Base-by-base conservation (phyloP, 495 filamentous ascomycete species). In the Glonium stellatum region DNA sequence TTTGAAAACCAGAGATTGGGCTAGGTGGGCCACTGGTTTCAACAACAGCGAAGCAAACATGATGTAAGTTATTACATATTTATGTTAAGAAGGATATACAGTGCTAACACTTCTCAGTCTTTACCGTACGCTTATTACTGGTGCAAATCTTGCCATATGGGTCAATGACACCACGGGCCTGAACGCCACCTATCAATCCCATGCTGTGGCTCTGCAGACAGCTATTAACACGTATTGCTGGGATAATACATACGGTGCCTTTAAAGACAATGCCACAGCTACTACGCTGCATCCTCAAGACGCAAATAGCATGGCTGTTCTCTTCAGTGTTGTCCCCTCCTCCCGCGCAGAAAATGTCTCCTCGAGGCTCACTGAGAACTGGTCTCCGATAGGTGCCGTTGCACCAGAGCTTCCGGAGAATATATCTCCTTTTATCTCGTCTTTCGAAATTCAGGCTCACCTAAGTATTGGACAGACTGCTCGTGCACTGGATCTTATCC, bases 31-130 rank as follows among this genome's bases (percentile, higher is more conserved):
- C 53, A 78, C 81, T 55, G 74, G 75, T 23, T 77, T 71, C 53
- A 79, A 79, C 58, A 80, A 80, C 57, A 74, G 73, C 8, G 77
- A 83, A 59, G 81, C 80, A 15, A 79, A 84, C 57, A 81, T 84
- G 76, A 77, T 84, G 63, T 75, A 36, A 11, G 51, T 31, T 36
- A 5, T 36, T 8, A 39, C 8, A 39, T 8, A 39, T 8, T 15
- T 15, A 15, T 8, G 15, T 8, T 8, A 8, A 39, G 36, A 39
- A 39, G 15, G 8, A 39, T 39, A 8, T 39, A 8, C 36, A 8
- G 9, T 31, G 11, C 58, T 15, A 19, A 15, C 0, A 41, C 6
- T 36, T n/a, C n/a, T n/a, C n/a, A 77, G 74, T 34, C 64, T 82
- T 44, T 84, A 83, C 49, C 77, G 74, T 31, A 76, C 79, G 2